Evolutionary conservation across 371 early-diverging fungal species (phyloP).

Genomic region (Furculomyces boomerangus): DNA sequence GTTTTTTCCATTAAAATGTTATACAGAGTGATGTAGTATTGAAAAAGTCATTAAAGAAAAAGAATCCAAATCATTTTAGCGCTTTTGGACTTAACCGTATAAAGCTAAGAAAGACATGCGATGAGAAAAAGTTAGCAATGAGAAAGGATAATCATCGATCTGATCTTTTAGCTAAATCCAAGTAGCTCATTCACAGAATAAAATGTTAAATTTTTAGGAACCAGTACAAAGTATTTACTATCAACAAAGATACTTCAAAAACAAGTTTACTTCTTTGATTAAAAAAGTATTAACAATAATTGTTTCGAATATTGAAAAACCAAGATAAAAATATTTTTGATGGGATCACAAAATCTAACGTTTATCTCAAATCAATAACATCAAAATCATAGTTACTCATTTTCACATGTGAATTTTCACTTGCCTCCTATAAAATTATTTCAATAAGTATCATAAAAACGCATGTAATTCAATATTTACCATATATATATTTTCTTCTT

Average conservation of each 20-base stretch:
- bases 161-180: not conserved
- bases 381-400: conserved; percentile 25
- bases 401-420: conserved; percentile 27
- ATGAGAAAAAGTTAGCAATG: not conserved
- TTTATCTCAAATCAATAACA: conserved; percentile 27
- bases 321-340: no score
- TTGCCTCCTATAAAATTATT: conserved; percentile 24
- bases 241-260: no score
- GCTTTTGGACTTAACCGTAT: no score
- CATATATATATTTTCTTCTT: conserved; percentile 37
- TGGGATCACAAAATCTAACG: no score
- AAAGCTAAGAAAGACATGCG: no score
- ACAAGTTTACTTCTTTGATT: no score
- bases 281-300: no score
- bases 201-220: no score
- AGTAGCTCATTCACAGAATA: no score
- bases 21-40: not conserved
- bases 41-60: not conserved
- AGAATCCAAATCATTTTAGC: not conserved
- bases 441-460: not conserved
- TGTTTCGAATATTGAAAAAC: no score
- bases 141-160: not conserved
- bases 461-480: conserved; percentile 19
- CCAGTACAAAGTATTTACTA: no score
- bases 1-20: no score